Percentiles rank a stretch among this genome's conserved stretches.
phyloP scores from a whole-genome alignment of 164 flowering plant species.

The Echeveria elegans region DNA sequence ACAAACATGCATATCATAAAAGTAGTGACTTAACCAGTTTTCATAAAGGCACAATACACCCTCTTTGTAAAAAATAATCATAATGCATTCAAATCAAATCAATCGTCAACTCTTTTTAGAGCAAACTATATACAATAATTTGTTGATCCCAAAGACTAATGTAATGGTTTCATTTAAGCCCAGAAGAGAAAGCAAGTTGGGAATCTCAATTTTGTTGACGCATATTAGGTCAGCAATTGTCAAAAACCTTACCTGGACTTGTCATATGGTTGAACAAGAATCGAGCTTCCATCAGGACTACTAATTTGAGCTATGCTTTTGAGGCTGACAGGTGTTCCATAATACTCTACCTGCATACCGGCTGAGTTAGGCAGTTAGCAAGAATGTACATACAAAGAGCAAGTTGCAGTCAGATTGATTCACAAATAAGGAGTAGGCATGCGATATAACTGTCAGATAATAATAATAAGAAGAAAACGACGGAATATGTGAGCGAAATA shows the following conservation, averaged over 20 bases:
- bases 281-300: conserved; percentile 80
- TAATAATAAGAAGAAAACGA: no score
- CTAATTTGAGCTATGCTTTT: conserved; percentile 92
- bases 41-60: neutral
- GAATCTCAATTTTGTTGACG: neutral
- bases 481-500: neutral
- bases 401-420: neutral
- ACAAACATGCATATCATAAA: neutral
- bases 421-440: neutral
- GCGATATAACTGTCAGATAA: no score
- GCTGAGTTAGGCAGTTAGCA: conserved; percentile 2
- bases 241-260: conserved; percentile 99
- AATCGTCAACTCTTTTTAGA: neutral
- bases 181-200: neutral
- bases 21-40: neutral
- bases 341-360: conserved; percentile 71
- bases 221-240: conserved; percentile 9
- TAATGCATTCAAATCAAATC: neutral
- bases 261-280: conserved; percentile 84
- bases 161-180: neutral
- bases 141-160: neutral
- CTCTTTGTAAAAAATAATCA: neutral
- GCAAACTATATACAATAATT: neutral
- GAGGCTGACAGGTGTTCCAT: conserved; percentile 82
- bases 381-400: neutral